A percentile compares a stretch with the other conserved stretches of the same genome.
These are phyloP conservation scores for Torulaspora gathmanii DNA, from an alignment of 805 yeast species.

Conservation along the genomic window DNA sequence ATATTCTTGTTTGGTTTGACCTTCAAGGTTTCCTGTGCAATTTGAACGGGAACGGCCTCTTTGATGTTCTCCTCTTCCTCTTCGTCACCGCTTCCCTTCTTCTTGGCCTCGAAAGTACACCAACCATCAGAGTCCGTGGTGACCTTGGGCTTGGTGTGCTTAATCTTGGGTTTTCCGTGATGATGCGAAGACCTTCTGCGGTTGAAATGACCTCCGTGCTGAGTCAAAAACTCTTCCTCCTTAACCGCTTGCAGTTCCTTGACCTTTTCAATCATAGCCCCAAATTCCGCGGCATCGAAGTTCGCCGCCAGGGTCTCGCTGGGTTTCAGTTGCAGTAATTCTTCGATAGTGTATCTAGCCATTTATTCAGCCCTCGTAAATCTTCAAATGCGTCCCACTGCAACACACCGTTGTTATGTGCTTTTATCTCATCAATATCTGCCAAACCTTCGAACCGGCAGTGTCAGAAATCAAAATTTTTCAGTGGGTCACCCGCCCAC, in stretches of 20 bases:
- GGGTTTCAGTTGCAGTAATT: slow-evolving; percentile 54
- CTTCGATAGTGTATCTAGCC: slow-evolving; percentile 66
- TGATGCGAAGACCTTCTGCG: slow-evolving; percentile 61
- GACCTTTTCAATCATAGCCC: slow-evolving; percentile 61
- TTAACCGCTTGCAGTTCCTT: slow-evolving; percentile 42
- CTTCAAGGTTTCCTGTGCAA: slow-evolving; percentile 45
- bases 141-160: slow-evolving; percentile 49
- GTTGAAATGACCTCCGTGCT: slow-evolving; percentile 41
- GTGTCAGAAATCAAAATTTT: slow-evolving; percentile 2
- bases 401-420: not conserved
- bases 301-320: slow-evolving; percentile 57
- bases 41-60: slow-evolving; percentile 20
- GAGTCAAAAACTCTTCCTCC: slow-evolving; percentile 34
- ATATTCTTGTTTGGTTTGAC: slow-evolving; percentile 71
- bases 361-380: slow-evolving; percentile 26
- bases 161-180: slow-evolving; percentile 49
- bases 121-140: slow-evolving; percentile 76
- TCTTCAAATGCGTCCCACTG: slow-evolving; percentile 4
- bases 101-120: slow-evolving; percentile 59
- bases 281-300: slow-evolving; percentile 60
- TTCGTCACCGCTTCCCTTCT: slow-evolving; percentile 27
- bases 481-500: slow-evolving; percentile 3
- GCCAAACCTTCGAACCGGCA: not conserved
- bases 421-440: not conserved
- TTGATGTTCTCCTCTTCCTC: slow-evolving; percentile 44